Evolutionary conservation across 164 flowering plant genomes (phyloP), one percentile per base, ranked within the genome.

Genomic region (Liquidambar formosana): DNA sequence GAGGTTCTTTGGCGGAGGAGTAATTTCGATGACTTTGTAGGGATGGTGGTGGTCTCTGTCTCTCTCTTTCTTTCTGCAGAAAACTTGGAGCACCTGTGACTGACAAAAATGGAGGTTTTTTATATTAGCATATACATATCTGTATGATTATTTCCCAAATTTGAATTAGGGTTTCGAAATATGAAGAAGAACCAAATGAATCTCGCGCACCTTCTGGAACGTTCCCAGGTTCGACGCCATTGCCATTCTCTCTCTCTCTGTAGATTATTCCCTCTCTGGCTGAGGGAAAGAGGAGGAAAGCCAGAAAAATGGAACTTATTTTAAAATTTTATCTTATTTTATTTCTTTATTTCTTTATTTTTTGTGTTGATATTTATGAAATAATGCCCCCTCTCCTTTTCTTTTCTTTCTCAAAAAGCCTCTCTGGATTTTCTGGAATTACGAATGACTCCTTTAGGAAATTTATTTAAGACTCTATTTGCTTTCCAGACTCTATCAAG

Each of bases 1-100:
- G n/a, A 94, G 92, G 75, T 71, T 82, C 78, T 82, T 90, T 44
- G 97, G 93, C 10, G 94, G 97, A 62, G 98, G 97, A 5, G 97
- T 84, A 53, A 91, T 86, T 79, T 88, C 96, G 33, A 90, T 81
- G 65, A 90, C 98, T 79, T 94, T 91, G 71, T 87, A 91, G 10
- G 94, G 97, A 63, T 78, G 66, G 65, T 58, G 57, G 14, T 73
- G 83, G 16, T 87, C 87, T 63, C 83, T 63, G 2, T 76, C 80
- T 68, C 81, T 79, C 49, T 88, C 90, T 69, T 79, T 90, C 83
- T 77, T 89, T 48, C 84, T 81, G 79, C 93, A 89, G 15, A 68
- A 48, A 43, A 91, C 73, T 57, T 77, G 83, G 28, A 82, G 66
- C 45, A 68, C 70, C 74, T 69, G 77, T 51, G 73, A 28, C 84